Evolutionary conservation across 805 yeast species (phyloP), one percentile per base, ranked within the genome.

Genomic region (Saccharomycopsis microspora): DNA sequence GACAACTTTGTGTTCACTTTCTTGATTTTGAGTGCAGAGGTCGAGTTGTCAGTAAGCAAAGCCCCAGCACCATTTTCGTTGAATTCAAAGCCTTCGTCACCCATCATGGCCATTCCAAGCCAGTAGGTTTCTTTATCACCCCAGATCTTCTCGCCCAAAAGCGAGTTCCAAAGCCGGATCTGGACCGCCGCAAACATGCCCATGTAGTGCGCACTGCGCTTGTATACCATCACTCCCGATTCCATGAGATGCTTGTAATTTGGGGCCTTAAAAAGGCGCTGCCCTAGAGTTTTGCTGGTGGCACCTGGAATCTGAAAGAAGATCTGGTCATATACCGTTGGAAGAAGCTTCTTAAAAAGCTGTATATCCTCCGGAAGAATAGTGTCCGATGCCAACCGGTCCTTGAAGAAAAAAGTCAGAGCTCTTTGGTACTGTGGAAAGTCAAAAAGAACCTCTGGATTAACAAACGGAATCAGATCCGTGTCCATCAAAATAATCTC

Each of bases 51-150:
- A 65, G n/a, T 62, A 9, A 83, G 85, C 2, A 74, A 70, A 9
- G 80, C 67, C 1, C 79, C 83, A 0, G 83, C 82, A 9, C 74
- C 66, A 55, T 67, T 59, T 4, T 60, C 48, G 56, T 78, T 80
- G 57, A 80, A 72, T 32, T 60, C 62, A 54, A 75, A 78, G 27
- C 63, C 60, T 50, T 75, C 78, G 57, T 77, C 75, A 9, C 85
- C 80, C 49, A 69, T 65, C 48, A 72, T 60, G 30, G 73, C 69
- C 60, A 76, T 64, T 1, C 80, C 82, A 28, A 80, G 57, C 86
- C 86, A 80, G 55, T 78, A 74, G 54, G 79, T 64, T 55, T 80
- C 86, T 53, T 80, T 79, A 53, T 80, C 85, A 27, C 85, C 85
- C 73, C 80, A 79, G 8, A 76, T 66, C 6, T 80, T 72, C 3